Evolutionary conservation across 768 basidiomycete species (phyloP).

Genomic region (Lyophyllum decastes): DNA sequence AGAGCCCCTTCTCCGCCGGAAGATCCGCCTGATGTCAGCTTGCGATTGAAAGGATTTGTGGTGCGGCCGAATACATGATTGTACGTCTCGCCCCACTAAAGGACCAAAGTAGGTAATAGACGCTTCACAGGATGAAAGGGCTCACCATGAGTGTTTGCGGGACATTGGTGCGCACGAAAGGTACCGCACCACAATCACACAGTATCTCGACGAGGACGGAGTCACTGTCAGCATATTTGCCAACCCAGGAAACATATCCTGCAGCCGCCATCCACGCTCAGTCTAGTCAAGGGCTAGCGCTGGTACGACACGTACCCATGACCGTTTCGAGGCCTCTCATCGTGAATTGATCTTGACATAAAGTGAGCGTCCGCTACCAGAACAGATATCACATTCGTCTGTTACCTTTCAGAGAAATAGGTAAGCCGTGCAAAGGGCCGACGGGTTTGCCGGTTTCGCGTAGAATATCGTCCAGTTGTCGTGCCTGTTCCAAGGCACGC

Average conservation of each 20-base stretch:
- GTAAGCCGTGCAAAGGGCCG: slow-evolving; percentile 54
- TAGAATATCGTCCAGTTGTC: slow-evolving; percentile 49
- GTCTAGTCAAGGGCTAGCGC: neutral
- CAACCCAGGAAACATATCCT: slow-evolving; percentile 61
- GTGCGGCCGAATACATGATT: slow-evolving; percentile 68
- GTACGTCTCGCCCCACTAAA: slow-evolving; percentile 55
- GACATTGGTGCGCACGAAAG: slow-evolving; percentile 57
- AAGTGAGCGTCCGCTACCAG: neutral
- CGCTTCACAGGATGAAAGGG: neutral
- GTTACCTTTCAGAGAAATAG: slow-evolving; percentile 41
- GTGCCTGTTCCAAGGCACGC: slow-evolving; percentile 47
- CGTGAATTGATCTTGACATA: slow-evolving; percentile 47
- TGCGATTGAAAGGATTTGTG: slow-evolving; percentile 58
- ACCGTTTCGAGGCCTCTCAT: slow-evolving; percentile 62
- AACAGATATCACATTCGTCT: neutral
- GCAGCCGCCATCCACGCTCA: neutral
- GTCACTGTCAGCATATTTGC: slow-evolving; percentile 44
- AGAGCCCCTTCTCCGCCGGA: slow-evolving; percentile 71
- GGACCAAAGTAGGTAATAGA: slow-evolving; percentile 4
- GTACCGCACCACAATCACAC: slow-evolving; percentile 56
- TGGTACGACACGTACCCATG: slow-evolving; percentile 25
- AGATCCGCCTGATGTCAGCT: slow-evolving; percentile 61
- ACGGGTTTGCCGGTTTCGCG: slow-evolving; percentile 45
- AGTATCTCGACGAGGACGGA: slow-evolving; percentile 55
- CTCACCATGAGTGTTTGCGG: slow-evolving; percentile 56